phyloP scores from a whole-genome alignment of 139 green algal genomes.

The Asterochloris sp. region DNA sequence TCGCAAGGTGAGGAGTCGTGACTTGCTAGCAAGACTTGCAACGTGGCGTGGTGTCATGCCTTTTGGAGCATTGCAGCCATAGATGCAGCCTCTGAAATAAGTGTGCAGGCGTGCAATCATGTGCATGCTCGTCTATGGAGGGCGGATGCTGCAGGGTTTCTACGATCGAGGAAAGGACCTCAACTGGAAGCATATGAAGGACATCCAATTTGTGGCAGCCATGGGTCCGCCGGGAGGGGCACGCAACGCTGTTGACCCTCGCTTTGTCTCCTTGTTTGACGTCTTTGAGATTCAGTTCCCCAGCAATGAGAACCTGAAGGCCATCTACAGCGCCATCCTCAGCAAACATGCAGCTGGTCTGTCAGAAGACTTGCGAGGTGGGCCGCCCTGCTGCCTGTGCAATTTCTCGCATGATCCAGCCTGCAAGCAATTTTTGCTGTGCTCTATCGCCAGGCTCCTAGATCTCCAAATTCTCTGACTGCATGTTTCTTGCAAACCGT shows the following conservation, averaged over 20 bases:
- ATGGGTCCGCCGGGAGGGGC: slow-evolving; percentile 86
- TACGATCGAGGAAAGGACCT: slow-evolving; percentile 89
- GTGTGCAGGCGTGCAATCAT: background rate
- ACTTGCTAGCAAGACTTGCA: background rate
- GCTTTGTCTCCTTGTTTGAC: slow-evolving; percentile 80
- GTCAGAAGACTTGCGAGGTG: slow-evolving; percentile 46
- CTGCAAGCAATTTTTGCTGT: no score
- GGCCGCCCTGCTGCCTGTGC: background rate
- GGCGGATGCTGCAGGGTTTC: slow-evolving; percentile 27
- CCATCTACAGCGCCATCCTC: slow-evolving; percentile 79
- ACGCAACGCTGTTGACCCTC: slow-evolving; percentile 78
- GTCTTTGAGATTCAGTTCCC: slow-evolving; percentile 85
- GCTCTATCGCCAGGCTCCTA: no score
- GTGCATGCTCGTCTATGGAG: background rate
- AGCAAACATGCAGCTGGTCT: slow-evolving; percentile 49
- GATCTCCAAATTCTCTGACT: no score
- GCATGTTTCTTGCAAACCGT: no score
- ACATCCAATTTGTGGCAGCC: slow-evolving; percentile 75
- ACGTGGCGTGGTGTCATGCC: background rate
- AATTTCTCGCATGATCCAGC: no score
- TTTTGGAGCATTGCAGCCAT: background rate
- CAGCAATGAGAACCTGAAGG: slow-evolving; percentile 58
- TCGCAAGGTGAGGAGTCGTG: slow-evolving; percentile 28
- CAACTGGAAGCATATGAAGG: slow-evolving; percentile 90
- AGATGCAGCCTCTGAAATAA: background rate